phyloP scores from a whole-genome alignment of 257 asterid genomes.

The Parsonsia alboflavescens region DNA sequence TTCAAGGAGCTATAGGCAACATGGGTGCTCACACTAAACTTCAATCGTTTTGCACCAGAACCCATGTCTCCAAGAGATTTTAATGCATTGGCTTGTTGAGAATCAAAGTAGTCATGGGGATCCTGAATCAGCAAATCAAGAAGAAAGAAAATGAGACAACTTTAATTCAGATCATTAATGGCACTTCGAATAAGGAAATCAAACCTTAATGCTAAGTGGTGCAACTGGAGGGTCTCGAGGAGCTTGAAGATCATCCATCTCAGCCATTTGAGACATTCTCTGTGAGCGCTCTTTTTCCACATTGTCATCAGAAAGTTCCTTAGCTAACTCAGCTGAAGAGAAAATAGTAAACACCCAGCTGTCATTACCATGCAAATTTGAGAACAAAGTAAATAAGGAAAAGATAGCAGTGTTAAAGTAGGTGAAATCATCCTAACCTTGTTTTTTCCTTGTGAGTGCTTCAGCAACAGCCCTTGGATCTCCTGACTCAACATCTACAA shows the following conservation, averaged over 20 bases:
- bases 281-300: slow-evolving; percentile 44
- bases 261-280: slow-evolving; percentile 63
- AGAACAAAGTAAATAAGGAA: not conserved
- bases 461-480: slow-evolving; percentile 92
- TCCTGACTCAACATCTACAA: slow-evolving; percentile 66
- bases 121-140: slow-evolving; percentile 50
- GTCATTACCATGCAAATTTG: not conserved
- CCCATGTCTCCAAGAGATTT: slow-evolving; percentile 65
- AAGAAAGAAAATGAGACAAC: slow-evolving; percentile 21
- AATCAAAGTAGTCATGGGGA: slow-evolving; percentile 94
- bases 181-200: slow-evolving; percentile 10
- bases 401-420: not conserved
- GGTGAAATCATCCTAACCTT: slow-evolving; percentile 42
- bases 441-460: slow-evolving; percentile 73
- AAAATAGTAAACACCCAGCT: slow-evolving; percentile 16
- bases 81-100: slow-evolving; percentile 83
- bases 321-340: slow-evolving; percentile 59
- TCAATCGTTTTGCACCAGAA: slow-evolving; percentile 44
- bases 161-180: slow-evolving; percentile 4
- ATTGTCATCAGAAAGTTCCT: slow-evolving; percentile 49
- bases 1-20: slow-evolving; percentile 63
- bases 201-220: slow-evolving; percentile 88
- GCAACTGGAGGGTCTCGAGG: slow-evolving; percentile 85
- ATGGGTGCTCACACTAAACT: slow-evolving; percentile 46
- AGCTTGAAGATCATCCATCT: slow-evolving; percentile 95